A percentile compares a stretch with the other conserved stretches of the same genome.
Conservation (phyloP, 306 rosid species). For the Casuarina equisetifolia region DNA sequence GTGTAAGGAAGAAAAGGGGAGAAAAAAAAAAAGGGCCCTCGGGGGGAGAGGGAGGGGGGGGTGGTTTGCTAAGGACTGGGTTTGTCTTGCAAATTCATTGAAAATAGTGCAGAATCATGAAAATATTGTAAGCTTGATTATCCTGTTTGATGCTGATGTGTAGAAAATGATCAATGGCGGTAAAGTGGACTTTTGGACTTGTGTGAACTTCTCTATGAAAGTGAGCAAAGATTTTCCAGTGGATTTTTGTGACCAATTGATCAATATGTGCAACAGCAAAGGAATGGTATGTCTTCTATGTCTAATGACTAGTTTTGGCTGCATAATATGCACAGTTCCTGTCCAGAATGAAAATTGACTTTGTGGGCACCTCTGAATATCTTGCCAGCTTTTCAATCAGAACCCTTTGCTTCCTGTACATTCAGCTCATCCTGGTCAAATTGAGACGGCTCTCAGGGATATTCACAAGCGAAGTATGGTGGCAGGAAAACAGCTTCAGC, state of each 20-base stretch:
- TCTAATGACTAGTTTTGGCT: background rate
- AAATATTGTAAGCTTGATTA: background rate
- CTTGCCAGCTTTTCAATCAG: slow-evolving; percentile 36
- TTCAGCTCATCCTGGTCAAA: slow-evolving; percentile 10
- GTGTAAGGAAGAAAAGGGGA: too few relatives aligned
- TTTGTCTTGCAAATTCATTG: too few relatives aligned
- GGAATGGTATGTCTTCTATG: slow-evolving; percentile 61
- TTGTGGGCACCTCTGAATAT: background rate
- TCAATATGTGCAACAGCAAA: slow-evolving; percentile 52
- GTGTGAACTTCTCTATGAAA: slow-evolving; percentile 45
- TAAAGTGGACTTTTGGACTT: slow-evolving; percentile 45
- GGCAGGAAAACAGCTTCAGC: slow-evolving; percentile 33
- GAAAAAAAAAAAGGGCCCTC: too few relatives aligned
- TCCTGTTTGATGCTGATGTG: background rate
- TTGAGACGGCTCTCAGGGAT: slow-evolving; percentile 42
- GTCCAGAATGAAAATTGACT: background rate
- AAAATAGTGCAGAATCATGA: too few relatives aligned
- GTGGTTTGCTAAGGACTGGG: too few relatives aligned
- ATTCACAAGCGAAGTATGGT: slow-evolving; percentile 28
- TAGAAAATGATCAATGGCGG: slow-evolving; percentile 86
- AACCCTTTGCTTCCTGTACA: slow-evolving; percentile 41
- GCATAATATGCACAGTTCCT: background rate
- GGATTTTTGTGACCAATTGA: slow-evolving; percentile 38
- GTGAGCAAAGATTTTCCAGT: background rate
- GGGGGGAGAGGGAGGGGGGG: too few relatives aligned